Base-by-base conservation (phyloP, 1,139 yeast genomes). In the Kazachstania sp. region DNA sequence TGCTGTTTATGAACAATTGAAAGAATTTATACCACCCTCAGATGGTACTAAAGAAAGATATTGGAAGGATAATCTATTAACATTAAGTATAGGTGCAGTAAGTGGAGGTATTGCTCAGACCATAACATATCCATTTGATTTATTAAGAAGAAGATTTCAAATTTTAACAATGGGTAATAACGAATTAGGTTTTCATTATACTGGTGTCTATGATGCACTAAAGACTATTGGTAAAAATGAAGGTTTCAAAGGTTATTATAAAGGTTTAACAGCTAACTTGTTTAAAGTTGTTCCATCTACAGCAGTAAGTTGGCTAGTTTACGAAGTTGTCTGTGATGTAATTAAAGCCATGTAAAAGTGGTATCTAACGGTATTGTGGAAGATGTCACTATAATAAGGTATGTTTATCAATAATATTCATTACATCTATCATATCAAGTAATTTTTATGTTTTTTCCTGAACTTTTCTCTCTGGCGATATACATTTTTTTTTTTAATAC, bases 231-330 rank as follows among this genome's bases (percentile, higher is more conserved):
- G 83, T 51, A 72, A 70, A 51, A 70, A 73, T 16, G 97, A 90
- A 65, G 97, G 97, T 0, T 55, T 79, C 49, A 68, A 66, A 43
- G 98, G 97, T 2, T 84, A 88, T 54, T 92, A 87, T 64, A 80
- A 83, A 54, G 97, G 97, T 0, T 61, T 82, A n/a, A 65, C 76
- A 15, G 77, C 86, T 3, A 81, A 83, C 46, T 57, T 83, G 23
- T 49, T 68, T 1, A 69, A 92, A 46, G 87, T 83, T 2, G 66
- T 84, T 7, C 95, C 95, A 0, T 84, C 87, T 4, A 82, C 88
- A 1, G 97, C 97, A 2, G 88, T 90, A 19, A 85, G 90, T 52
- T 92, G 96, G 96, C 71, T 86, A 50, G 79, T 86, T 51, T 90
- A 85, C 66, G 97, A 90, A 63, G 65, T 78, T 37, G 71, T 84